Evolutionary conservation across 768 basidiomycete genomes (phyloP).

Genomic region (Pulveroboletus sp.): DNA sequence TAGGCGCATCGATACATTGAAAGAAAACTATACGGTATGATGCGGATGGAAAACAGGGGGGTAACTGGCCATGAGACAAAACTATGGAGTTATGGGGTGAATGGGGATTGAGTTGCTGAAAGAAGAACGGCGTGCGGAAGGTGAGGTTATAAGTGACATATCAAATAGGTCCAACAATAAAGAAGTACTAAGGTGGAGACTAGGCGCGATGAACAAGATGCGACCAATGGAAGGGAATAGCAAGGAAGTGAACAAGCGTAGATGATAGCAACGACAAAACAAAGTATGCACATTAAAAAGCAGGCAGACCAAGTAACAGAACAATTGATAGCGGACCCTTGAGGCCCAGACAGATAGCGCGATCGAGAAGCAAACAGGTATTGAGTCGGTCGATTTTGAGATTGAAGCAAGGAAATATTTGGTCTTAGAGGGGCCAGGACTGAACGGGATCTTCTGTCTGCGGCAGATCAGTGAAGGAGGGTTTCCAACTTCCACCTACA

Average conservation of each 20-base stretch:
- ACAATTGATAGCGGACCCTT: conserved; percentile 2
- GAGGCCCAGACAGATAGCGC: conserved; percentile 2
- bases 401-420: not conserved
- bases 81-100: too few species aligned
- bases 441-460: conserved; percentile 32
- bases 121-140: conserved; percentile 1
- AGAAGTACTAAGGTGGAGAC: not conserved
- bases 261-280: conserved; percentile 15
- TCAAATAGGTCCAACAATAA: conserved; percentile 18
- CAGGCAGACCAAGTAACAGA: conserved; percentile 11
- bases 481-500: conserved; percentile 52
- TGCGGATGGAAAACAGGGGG: not conserved
- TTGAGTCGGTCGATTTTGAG: conserved; percentile 6
- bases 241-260: not conserved
- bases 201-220: not conserved
- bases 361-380: conserved; percentile 10
- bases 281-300: conserved; percentile 27
- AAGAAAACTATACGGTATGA: conserved; percentile 2
- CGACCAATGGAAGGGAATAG: not conserved
- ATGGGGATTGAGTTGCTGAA: not conserved
- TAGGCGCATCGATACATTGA: not conserved
- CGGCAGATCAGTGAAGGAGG: conserved; percentile 13
- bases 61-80: too few species aligned
- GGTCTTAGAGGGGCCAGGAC: conserved; percentile 25
- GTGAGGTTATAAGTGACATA: conserved; percentile 12